Evolutionary conservation across 257 asterid genomes (phyloP), one percentile per base, ranked within the genome.

Genomic region (Datura wrightii): DNA sequence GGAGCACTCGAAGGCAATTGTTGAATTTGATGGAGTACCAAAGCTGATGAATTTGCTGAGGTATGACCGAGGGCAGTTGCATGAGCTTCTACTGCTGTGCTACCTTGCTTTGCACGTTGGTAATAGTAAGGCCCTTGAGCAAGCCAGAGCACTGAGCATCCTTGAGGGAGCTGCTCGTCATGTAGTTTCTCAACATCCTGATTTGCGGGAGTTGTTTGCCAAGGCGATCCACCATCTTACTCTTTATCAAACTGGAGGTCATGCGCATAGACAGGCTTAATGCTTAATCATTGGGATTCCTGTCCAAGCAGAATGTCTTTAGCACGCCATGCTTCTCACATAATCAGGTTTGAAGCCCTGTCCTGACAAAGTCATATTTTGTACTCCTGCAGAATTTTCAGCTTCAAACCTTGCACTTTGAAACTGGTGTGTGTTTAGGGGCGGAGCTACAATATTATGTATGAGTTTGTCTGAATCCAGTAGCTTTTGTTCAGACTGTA

Each of bases 201-300:
- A 91, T 74, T 59, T 94, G 86, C 90, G 78, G 69, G 98, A 92
- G 46, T 84, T 94, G 91, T 88, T 93, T 53, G 34, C 86, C 2
- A 87, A 85, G 54, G 97, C 98, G 2, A 79, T 87, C 8, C 87
- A 82, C 82, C 94, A 92, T 84, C 86, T 94, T 5, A 90, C 91
- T 63, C 92, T 94, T 86, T 94, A 90, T 88, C 96, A 92, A 84
- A 88, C 96, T 3, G 98, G 98, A 59, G 83, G 92, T 88, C 94
- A 92, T 50, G 84, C 85, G 54, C 93, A 90, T 54, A 84, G 92
- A 74, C 93, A 83, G 24, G 82, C 24, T 78, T 78, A 52, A 34
- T 78, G 62, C 31, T 8, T 52, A 48, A 14, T 78, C 18, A 11
- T 31, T 52, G 1, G 63, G 31, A 14, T 52, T 52, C 9, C 46